Evolutionary conservation across 1,284 basidiomycete genomes (phyloP), one percentile per base, ranked within the genome.

Genomic region (Ceratobasidium sp.): DNA sequence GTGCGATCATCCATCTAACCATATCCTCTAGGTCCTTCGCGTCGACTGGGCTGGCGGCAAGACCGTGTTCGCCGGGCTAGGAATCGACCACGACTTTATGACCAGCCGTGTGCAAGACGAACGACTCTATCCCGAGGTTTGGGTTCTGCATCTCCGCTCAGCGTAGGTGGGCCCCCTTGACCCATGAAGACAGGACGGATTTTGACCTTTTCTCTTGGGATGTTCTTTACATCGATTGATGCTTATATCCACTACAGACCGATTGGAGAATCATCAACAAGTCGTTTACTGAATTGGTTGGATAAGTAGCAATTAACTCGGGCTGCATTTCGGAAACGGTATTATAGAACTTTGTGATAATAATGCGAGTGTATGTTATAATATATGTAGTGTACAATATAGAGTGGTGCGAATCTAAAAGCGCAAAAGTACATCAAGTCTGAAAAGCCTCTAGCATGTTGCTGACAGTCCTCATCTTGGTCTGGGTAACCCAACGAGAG

Each of bases 301-400:
- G 60, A 64, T n/a, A 64, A 64, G 34, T 64, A 64, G 60, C 60
- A 64, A 64, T 50, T 64, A 48, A 64, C 36, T 34, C 14, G 45
- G 21, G 8, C 26, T 26, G n/a, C 10, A 34, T 64, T 32, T 28
- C 59, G 59, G 39, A 61, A 23, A 61, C 32, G 21, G 39, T 43
- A 45, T 9, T n/a, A 28, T 61, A 46, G 45, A 53, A 23, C 23
- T 64, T 41, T 64, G 43, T 45, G 28, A 64, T 48, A 28, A 34
- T 45, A 45, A 45, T 45, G 6, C 43, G 16, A 45, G 43, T 45
- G 43, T 45, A 45, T 45, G 16, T 45, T 30, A 50, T 34, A 46
- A 50, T 34, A 46, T n/a, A 34, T 34, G 41, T 32, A 34, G 43
- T 48, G n/a, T 61, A 61, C 59, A 61, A 61, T 61, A 61, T 45